These are phyloP conservation scores for Fusarium siculi DNA, from an alignment of 2,329 filamentous ascomycete species.

Conservation along the genomic window DNA sequence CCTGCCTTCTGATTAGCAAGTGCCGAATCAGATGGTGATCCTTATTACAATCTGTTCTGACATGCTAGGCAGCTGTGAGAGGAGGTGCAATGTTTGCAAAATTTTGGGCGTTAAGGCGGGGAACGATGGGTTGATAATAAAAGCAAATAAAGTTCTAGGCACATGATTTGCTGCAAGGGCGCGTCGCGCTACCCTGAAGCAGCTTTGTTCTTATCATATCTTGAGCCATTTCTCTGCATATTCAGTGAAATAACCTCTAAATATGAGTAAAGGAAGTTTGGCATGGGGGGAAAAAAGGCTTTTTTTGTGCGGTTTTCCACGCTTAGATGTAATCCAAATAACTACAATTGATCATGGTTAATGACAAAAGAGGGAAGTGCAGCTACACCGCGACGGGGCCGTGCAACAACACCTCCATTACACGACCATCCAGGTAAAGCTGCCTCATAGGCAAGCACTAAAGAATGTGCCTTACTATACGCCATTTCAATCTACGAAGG, in stretches of 20 bases:
- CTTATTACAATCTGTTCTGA: slow-evolving; percentile 7
- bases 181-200: not conserved
- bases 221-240: not conserved
- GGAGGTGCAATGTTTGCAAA: not conserved
- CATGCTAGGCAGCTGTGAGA: not conserved
- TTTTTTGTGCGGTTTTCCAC: too few species aligned
- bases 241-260: too few species aligned
- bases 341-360: accelerated
- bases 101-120: not conserved
- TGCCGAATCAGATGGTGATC: accelerated
- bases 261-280: not conserved
- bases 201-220: not conserved
- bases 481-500: accelerated
- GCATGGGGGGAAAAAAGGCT: too few species aligned
- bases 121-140: not conserved
- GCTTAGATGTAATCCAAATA: too few species aligned
- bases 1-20: not conserved
- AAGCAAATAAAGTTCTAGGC: not conserved
- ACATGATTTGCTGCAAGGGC: slow-evolving; percentile 2
- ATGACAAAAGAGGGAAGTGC: accelerated
- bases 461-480: accelerated
- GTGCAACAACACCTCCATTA: accelerated
- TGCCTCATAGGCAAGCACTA: accelerated
- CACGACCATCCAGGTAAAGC: accelerated
- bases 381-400: accelerated